Conservation (phyloP, 495 filamentous ascomycete genomes). For the Penicillium samsonianum region DNA sequence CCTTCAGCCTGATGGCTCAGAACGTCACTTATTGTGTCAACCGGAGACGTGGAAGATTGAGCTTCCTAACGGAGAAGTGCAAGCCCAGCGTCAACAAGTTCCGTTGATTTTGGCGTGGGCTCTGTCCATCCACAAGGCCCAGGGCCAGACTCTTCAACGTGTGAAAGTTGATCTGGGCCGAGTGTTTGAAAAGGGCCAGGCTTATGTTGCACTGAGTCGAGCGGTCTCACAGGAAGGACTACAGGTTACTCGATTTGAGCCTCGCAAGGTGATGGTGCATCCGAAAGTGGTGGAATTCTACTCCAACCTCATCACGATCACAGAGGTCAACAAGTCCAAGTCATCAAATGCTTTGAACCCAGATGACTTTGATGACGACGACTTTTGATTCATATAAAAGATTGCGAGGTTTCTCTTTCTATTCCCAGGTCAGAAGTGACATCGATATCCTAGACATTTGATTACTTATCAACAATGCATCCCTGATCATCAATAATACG, state of each 20-base stretch:
- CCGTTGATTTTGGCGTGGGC: conserved; percentile 94
- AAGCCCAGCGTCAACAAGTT: conserved; percentile 67
- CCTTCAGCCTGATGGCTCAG: conserved; percentile 71
- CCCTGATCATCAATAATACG: too few species aligned
- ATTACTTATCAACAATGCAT: background rate
- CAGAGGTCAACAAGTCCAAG: conserved; percentile 37
- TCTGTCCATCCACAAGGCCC: conserved; percentile 95
- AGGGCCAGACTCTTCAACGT: conserved; percentile 91
- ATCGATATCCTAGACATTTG: background rate
- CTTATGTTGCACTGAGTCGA: conserved; percentile 62
- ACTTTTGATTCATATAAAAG: conserved; percentile 16
- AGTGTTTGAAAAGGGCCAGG: conserved; percentile 91
- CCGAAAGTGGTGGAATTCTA: conserved; percentile 85
- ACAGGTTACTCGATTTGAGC: conserved; percentile 86
- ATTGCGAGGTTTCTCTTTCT: background rate
- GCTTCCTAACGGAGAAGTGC: conserved; percentile 90
- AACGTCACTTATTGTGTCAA: conserved; percentile 75
- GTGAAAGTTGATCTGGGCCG: conserved; percentile 92
- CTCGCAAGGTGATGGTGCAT: conserved; percentile 92
- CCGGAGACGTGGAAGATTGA: conserved; percentile 95
- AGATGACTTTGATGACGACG: conserved; percentile 42
- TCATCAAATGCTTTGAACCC: conserved; percentile 10
- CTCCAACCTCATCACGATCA: conserved; percentile 64
- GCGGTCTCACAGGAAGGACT: conserved; percentile 85
- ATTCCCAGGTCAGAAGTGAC: background rate